phyloP scores from a whole-genome alignment of 225 moss, liverwort and hornwort species.

The Polytrichum commune region DNA sequence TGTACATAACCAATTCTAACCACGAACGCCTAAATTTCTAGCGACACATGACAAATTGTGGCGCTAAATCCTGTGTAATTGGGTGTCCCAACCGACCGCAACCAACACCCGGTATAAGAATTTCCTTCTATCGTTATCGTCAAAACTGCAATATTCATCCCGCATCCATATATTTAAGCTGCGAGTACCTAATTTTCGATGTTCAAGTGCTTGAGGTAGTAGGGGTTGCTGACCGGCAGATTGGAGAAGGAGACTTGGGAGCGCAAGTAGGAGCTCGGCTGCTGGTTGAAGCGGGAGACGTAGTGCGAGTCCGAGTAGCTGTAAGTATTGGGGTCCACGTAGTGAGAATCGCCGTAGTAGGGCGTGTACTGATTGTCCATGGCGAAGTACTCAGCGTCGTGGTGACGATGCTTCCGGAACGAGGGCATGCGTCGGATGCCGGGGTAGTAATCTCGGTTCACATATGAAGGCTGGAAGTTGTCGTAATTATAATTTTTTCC shows the following conservation, averaged over 20 bases:
- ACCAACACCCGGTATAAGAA: too few species aligned
- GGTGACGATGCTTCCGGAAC: slow-evolving; percentile 22
- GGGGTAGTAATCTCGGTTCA: slow-evolving; percentile 30
- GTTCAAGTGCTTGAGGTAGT: slow-evolving; percentile 35
- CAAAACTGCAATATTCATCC: too few species aligned
- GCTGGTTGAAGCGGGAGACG: slow-evolving; percentile 23
- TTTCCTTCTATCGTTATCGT: too few species aligned
- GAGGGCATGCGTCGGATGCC: slow-evolving; percentile 43
- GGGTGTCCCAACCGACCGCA: too few species aligned
- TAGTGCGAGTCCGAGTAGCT: slow-evolving; percentile 8
- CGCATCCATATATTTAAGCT: too few species aligned
- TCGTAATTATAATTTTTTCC: neutral
- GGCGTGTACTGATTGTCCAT: slow-evolving; percentile 37
- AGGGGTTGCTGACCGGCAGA: slow-evolving; percentile 29
- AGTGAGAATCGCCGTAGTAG: slow-evolving; percentile 15
- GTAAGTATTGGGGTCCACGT: slow-evolving; percentile 8
- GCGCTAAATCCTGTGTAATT: too few species aligned
- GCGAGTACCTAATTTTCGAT: slow-evolving; percentile 19
- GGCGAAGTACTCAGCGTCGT: slow-evolving; percentile 48
- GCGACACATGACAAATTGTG: too few species aligned
- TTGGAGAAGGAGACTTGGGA: slow-evolving; percentile 44
- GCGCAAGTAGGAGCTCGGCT: slow-evolving; percentile 9
- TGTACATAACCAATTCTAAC: too few species aligned
- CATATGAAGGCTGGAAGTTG: neutral
- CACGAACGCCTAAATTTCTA: too few species aligned